Conservation (phyloP, 1,284 basidiomycete species). For the Cryptococcus jaspeensis region DNA sequence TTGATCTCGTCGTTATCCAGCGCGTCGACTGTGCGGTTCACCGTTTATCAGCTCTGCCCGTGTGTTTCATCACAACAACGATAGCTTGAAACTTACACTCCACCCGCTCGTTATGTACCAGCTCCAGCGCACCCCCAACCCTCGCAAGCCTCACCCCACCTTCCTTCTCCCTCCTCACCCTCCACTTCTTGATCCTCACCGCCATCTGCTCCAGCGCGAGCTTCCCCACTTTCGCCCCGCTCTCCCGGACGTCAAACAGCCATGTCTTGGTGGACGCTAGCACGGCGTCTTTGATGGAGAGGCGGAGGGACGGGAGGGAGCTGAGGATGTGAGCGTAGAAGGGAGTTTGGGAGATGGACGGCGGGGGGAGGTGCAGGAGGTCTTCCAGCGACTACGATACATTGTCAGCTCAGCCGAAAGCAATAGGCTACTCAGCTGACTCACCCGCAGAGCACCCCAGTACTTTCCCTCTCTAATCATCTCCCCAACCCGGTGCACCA, state of each 20-base stretch:
- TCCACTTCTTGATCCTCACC: conserved; percentile 78
- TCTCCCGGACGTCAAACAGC: conserved; percentile 91
- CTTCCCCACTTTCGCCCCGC: conserved; percentile 79
- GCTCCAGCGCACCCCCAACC: conserved; percentile 91
- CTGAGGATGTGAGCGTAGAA: conserved; percentile 90
- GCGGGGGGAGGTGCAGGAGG: conserved; percentile 84
- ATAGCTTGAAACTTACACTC: conserved; percentile 67
- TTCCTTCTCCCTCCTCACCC: conserved; percentile 66
- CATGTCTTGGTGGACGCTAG: conserved; percentile 95
- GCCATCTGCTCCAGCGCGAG: conserved; percentile 92
- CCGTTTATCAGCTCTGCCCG: neutral
- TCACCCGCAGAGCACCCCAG: conserved; percentile 90
- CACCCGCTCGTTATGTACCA: conserved; percentile 88
- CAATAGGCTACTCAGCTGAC: conserved; percentile 51
- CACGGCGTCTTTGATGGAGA: conserved; percentile 87
- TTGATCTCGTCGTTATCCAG: conserved; percentile 83
- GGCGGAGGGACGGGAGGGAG: conserved; percentile 83
- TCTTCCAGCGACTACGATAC: conserved; percentile 92
- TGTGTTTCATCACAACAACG: no score
- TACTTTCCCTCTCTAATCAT: conserved; percentile 92
- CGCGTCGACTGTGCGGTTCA: conserved; percentile 67
- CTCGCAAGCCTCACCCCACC: conserved; percentile 63
- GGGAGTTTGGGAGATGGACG: conserved; percentile 86
- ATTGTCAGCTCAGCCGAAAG: conserved; percentile 13
- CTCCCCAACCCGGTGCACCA: conserved; percentile 88